Evolutionary conservation across 192 early-diverging fungal genomes (phyloP).

Genomic region (Linnemannia hyalina): DNA sequence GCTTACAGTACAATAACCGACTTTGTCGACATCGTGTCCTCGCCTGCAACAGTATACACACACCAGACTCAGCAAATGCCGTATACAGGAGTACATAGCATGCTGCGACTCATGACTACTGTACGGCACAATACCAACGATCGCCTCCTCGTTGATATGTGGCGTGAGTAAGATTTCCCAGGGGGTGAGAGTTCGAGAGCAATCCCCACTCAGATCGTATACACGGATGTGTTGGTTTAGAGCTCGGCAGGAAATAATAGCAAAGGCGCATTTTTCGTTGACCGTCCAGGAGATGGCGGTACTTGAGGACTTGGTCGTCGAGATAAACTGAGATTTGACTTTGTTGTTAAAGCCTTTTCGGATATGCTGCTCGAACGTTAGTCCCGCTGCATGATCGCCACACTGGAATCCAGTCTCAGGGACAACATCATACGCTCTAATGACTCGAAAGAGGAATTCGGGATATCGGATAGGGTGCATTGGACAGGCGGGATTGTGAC

Average conservation of each 20-base stretch:
- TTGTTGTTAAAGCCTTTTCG: neutral
- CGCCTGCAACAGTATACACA: neutral
- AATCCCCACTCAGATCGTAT: neutral
- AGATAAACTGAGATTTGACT: neutral
- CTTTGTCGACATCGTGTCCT: neutral
- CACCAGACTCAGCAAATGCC: neutral
- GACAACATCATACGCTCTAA: conserved; percentile 4
- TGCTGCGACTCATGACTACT: neutral
- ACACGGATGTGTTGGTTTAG: neutral
- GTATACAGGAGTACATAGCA: neutral
- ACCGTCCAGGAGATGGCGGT: neutral
- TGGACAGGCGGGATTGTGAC: neutral
- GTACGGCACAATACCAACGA: neutral
- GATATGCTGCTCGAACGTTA: neutral
- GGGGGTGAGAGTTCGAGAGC: neutral
- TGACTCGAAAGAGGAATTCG: neutral
- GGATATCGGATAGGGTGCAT: neutral
- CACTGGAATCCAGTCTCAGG: neutral
- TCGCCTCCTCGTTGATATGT: neutral
- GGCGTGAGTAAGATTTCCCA: neutral
- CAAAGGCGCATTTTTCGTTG: neutral
- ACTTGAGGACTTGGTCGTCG: neutral
- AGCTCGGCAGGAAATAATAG: neutral
- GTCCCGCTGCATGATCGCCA: neutral
- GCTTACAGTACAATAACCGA: neutral